Evolutionary conservation across 2,329 filamentous ascomycete genomes (phyloP).

Genomic region (Xylariales sp.): DNA sequence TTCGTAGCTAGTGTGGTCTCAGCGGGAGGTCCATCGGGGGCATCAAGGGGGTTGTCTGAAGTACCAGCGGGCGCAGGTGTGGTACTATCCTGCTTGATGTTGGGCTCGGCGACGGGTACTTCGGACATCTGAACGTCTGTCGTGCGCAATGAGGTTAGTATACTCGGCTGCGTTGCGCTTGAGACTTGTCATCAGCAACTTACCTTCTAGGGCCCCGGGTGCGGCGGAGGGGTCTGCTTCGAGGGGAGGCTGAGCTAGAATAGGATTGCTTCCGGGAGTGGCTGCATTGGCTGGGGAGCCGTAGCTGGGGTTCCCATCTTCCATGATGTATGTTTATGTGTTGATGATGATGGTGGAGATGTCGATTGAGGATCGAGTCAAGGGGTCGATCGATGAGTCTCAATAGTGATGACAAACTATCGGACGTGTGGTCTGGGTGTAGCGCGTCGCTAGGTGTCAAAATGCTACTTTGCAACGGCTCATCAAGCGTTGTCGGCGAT

Average conservation of each 20-base stretch:
- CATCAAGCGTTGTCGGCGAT: constrained; percentile 3
- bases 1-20: constrained; percentile 51
- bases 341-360: constrained; percentile 3
- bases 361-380: constrained; percentile 6
- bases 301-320: constrained; percentile 51
- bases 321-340: constrained; percentile 42
- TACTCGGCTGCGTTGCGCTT: too few relatives aligned
- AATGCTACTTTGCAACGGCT: background rate
- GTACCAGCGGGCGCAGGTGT: constrained; percentile 50
- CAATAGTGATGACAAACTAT: background rate
- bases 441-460: constrained; percentile 5
- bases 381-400: too few relatives aligned
- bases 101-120: constrained; percentile 38
- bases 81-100: constrained; percentile 57
- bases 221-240: constrained; percentile 36
- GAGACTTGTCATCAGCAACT: constrained; percentile 11
- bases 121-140: constrained; percentile 63
- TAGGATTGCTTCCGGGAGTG: constrained; percentile 53
- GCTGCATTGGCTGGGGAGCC: constrained; percentile 53
- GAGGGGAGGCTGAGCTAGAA: constrained; percentile 50
- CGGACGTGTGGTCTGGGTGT: background rate
- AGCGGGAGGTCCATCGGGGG: constrained; percentile 58
- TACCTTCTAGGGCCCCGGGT: constrained; percentile 43
- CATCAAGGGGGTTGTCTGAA: constrained; percentile 64
- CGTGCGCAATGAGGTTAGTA: constrained; percentile 17